Conservation (phyloP, 1,284 basidiomycete genomes). For the Ceratobasidium sp. region DNA sequence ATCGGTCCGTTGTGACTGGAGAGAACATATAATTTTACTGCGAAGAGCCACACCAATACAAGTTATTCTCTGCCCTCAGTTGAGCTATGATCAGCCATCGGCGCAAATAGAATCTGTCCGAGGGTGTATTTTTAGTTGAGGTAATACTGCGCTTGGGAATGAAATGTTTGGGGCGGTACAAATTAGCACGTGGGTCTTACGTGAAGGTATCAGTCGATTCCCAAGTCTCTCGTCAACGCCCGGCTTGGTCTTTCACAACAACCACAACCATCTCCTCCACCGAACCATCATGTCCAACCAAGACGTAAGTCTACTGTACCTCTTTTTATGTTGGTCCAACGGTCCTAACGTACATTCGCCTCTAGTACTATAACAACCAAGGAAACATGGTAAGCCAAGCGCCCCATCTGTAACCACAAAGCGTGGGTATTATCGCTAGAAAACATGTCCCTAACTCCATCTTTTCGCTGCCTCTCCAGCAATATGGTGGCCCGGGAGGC, state of each 20-base stretch:
- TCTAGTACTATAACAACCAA: slow-evolving; percentile 30
- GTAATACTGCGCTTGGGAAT: slow-evolving; percentile 22
- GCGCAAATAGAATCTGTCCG: neutral
- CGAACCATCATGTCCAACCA: slow-evolving; percentile 21
- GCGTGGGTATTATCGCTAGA: neutral
- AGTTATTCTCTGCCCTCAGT: no score
- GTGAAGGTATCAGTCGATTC: slow-evolving; percentile 24
- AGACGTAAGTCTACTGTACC: slow-evolving; percentile 1
- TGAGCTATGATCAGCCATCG: no score
- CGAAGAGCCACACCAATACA: no score
- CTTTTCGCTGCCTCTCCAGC: neutral
- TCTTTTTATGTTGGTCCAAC: neutral
- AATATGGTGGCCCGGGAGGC: slow-evolving; percentile 3
- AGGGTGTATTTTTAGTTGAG: slow-evolving; percentile 21
- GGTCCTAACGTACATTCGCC: neutral
- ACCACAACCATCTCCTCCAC: slow-evolving; percentile 11
- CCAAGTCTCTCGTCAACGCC: slow-evolving; percentile 28
- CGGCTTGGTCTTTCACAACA: neutral
- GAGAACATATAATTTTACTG: no score
- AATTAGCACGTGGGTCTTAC: slow-evolving; percentile 29
- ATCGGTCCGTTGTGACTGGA: no score
- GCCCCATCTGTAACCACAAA: neutral
- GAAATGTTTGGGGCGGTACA: neutral
- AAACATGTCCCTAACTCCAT: neutral
- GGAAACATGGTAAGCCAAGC: slow-evolving; percentile 2